phyloP scores from a whole-genome alignment of 1,284 basidiomycete species.

The Boletus semigastroideus region DNA sequence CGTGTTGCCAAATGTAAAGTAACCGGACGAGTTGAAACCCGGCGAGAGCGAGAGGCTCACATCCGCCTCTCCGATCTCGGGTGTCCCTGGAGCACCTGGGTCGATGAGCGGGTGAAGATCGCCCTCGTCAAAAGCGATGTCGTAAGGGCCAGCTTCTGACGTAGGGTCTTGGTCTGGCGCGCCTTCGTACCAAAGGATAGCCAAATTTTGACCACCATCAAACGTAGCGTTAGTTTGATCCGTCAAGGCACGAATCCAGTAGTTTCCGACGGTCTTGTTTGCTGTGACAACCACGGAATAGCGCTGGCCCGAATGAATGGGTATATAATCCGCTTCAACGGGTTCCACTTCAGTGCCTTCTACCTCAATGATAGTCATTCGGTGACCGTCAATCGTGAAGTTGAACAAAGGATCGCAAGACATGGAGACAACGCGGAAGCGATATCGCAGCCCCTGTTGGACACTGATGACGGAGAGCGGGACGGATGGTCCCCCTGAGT shows the following conservation, averaged over 20 bases:
- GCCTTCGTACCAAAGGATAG: slow-evolving; percentile 54
- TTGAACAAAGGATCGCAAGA: slow-evolving; percentile 37
- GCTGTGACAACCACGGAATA: slow-evolving; percentile 38
- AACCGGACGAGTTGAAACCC: not conserved
- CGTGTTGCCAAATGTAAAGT: slow-evolving; percentile 13
- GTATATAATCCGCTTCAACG: slow-evolving; percentile 39
- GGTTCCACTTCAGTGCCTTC: slow-evolving; percentile 43
- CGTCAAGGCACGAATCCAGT: slow-evolving; percentile 41
- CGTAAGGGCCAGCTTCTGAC: slow-evolving; percentile 32
- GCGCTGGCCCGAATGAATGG: slow-evolving; percentile 40
- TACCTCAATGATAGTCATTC: slow-evolving; percentile 16
- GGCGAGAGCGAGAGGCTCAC: slow-evolving; percentile 22
- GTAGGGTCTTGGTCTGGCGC: slow-evolving; percentile 45
- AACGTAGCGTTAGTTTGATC: slow-evolving; percentile 20
- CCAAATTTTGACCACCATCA: slow-evolving; percentile 43
- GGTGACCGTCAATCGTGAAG: slow-evolving; percentile 43
- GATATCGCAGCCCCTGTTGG: slow-evolving; percentile 26
- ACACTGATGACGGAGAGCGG: slow-evolving; percentile 36
- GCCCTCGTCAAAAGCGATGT: slow-evolving; percentile 30
- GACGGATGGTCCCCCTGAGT: slow-evolving; percentile 27
- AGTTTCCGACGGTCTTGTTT: slow-evolving; percentile 37
- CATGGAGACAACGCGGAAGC: slow-evolving; percentile 34
- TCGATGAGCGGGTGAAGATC: slow-evolving; percentile 35
- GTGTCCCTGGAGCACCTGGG: slow-evolving; percentile 32
- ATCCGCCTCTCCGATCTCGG: slow-evolving; percentile 30